Base-by-base conservation (phyloP, 2,329 filamentous ascomycete genomes). In the Aschersonia sp. region DNA sequence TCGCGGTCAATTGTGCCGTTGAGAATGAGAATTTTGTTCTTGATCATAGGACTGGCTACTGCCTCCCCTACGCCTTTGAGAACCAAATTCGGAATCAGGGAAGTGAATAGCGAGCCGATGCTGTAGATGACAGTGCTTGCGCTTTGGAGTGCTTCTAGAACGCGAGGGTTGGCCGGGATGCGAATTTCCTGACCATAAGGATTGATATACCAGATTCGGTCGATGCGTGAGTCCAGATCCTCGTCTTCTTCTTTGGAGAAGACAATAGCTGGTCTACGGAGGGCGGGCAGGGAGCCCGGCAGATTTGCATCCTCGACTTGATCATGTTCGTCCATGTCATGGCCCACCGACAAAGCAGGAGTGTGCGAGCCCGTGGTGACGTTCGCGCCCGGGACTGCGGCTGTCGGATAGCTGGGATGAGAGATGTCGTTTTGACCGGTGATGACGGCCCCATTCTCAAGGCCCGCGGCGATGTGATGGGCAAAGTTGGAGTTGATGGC, bases 161-260 rank as follows among this genome's bases (percentile, higher is more conserved):
- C 87, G 46, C 87, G 81, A 0, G 88, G 82, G 58, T 95, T 97
- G 2, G 88, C 85, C 0, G 82, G 76, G 0, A 89, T 85, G 20
- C 82, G 79, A 55, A 97, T 96, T 64, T 96, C 89, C 61, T 96
- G 88, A n/a, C 91, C 91, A 62, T 96, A 97, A 0, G 91, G 91
- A 59, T 96, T 97, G 68, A 97, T 97, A 68, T 97, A 97, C 88
- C 89, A 97, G 32, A 97, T 74, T 2, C 89, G 71, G 48, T 82
- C 73, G 55, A 97, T 94, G 31, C 86, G 75, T 0, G 84, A 75
- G 0, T 86, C 77, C 1, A 97, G 71, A 48, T 91, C 85, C 51
- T 85, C 79, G 52, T 88, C 82, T 40, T 78, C 72, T 58, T 71
- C 65, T 66, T 97, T 97, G 58, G 77, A 84, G 61, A 95, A 94